These are phyloP conservation scores for Bjerkandera adusta DNA, from an alignment of 1,284 basidiomycete species.

Conservation along the genomic window DNA sequence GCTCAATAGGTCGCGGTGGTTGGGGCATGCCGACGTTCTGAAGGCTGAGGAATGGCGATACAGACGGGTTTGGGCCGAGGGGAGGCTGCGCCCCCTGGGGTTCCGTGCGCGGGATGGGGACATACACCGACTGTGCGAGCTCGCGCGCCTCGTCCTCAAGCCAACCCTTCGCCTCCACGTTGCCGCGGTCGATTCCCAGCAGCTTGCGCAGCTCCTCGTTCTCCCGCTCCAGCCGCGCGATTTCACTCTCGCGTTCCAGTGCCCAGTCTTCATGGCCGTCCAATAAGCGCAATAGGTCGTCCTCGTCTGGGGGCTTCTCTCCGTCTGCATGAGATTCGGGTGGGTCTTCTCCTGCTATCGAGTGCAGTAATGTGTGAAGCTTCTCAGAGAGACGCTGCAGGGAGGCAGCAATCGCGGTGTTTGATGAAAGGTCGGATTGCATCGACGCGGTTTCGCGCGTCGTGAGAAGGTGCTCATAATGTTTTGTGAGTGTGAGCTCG, in stretches of 20 bases:
- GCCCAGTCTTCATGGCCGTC: conserved; percentile 71
- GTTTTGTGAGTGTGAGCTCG: conserved; percentile 83
- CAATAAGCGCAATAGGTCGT: conserved; percentile 23
- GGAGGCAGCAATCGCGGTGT: conserved; percentile 50
- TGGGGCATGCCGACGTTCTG: conserved; percentile 10
- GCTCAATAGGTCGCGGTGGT: conserved; percentile 18
- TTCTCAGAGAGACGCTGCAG: conserved; percentile 71
- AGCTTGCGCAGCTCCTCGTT: conserved; percentile 75
- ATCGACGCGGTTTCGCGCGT: conserved; percentile 66
- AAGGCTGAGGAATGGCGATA: conserved; percentile 12
- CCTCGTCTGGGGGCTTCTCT: neutral
- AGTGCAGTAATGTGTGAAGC: conserved; percentile 71
- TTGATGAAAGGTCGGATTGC: conserved; percentile 57
- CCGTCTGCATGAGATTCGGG: conserved; percentile 7
- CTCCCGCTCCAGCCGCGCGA: conserved; percentile 75
- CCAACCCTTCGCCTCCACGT: conserved; percentile 47
- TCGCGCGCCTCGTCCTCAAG: conserved; percentile 31
- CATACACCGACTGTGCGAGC: conserved; percentile 17
- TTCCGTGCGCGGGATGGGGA: too few species aligned
- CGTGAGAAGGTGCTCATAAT: conserved; percentile 88
- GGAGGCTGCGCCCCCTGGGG: conserved; percentile 6
- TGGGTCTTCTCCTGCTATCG: conserved; percentile 52
- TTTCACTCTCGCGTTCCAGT: conserved; percentile 80
- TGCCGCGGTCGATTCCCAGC: conserved; percentile 66
- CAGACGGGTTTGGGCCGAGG: neutral